Percentiles rank a stretch among this genome's conserved stretches.
Evolutionary conservation across 257 asterid genomes (phyloP).

Genomic region (Gynochthodes officinalis): DNA sequence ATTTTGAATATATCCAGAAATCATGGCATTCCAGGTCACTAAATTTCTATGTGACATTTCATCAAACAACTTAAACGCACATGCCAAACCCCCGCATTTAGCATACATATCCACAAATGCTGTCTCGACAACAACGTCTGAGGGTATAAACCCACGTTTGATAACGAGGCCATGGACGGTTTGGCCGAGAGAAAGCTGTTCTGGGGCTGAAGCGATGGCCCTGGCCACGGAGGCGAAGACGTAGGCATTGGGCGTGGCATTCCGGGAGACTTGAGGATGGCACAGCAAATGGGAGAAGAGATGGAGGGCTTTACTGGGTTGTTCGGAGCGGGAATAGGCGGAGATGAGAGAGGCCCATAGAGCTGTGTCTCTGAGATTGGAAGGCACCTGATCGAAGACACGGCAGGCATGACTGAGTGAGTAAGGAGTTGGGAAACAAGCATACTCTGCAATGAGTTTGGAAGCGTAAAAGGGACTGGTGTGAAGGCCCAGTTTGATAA

Average conservation of each 20-base stretch:
- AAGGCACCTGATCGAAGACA: slow-evolving; percentile 40
- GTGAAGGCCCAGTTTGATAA: slow-evolving; percentile 37
- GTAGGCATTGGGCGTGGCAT: slow-evolving; percentile 28
- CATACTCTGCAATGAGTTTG: slow-evolving; percentile 26
- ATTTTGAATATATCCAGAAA: slow-evolving; percentile 33
- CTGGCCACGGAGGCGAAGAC: slow-evolving; percentile 37
- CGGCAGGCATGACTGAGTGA: slow-evolving; percentile 28
- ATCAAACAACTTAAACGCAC: slow-evolving; percentile 30
- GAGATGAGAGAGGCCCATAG: slow-evolving; percentile 46
- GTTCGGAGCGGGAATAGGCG: slow-evolving; percentile 30
- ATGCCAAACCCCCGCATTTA: slow-evolving; percentile 26
- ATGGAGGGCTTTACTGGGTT: slow-evolving; percentile 27
- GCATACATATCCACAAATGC: slow-evolving; percentile 34
- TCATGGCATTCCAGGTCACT: slow-evolving; percentile 43
- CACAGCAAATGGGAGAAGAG: slow-evolving; percentile 31
- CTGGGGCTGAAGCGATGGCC: slow-evolving; percentile 35
- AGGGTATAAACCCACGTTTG: slow-evolving; percentile 22
- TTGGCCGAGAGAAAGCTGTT: slow-evolving; percentile 29
- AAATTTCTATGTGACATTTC: slow-evolving; percentile 36
- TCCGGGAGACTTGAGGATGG: slow-evolving; percentile 11
- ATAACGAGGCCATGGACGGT: slow-evolving; percentile 26
- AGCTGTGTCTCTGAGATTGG: slow-evolving; percentile 30
- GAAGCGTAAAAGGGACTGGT: slow-evolving; percentile 27
- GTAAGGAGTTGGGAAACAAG: slow-evolving; percentile 2
- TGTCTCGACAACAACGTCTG: slow-evolving; percentile 26